A percentile compares a stretch with the other conserved stretches of the same genome.
phyloP scores from a whole-genome alignment of 2,329 filamentous ascomycete species.

The Beauveria rudraprayagi region DNA sequence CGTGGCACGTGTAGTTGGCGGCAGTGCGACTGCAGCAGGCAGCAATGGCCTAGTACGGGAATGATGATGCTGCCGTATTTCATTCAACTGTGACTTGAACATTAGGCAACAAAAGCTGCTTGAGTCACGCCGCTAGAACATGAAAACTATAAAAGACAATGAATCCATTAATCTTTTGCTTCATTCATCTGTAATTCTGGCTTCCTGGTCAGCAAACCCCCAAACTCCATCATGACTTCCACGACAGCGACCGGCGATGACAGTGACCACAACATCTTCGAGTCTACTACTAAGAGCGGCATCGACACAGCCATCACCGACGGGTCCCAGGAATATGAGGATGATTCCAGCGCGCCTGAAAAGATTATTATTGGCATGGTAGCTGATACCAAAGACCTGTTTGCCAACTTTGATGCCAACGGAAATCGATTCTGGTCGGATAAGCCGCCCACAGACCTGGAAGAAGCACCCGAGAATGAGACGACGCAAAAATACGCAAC shows the following conservation, averaged over 20 bases:
- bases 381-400: constrained; percentile 34
- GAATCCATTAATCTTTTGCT: no score
- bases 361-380: constrained; percentile 28
- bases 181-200: background rate
- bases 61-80: no score
- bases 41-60: no score
- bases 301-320: background rate
- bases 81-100: background rate
- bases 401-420: constrained; percentile 36
- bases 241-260: background rate
- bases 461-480: constrained; percentile 51
- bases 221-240: background rate
- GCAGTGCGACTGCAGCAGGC: no score
- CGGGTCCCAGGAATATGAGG: background rate
- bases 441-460: constrained; percentile 44
- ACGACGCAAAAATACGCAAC: constrained; percentile 55
- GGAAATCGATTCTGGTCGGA: constrained; percentile 48
- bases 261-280: background rate
- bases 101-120: background rate
- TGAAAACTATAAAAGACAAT: no score
- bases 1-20: no score
- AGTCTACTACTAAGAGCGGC: background rate
- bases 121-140: background rate
- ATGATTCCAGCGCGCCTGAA: background rate
- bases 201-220: no score